Percentiles rank a stretch among this genome's conserved stretches.
Evolutionary conservation across 805 yeast genomes (phyloP).

Genomic region (Priceomyces melissophilus): DNA sequence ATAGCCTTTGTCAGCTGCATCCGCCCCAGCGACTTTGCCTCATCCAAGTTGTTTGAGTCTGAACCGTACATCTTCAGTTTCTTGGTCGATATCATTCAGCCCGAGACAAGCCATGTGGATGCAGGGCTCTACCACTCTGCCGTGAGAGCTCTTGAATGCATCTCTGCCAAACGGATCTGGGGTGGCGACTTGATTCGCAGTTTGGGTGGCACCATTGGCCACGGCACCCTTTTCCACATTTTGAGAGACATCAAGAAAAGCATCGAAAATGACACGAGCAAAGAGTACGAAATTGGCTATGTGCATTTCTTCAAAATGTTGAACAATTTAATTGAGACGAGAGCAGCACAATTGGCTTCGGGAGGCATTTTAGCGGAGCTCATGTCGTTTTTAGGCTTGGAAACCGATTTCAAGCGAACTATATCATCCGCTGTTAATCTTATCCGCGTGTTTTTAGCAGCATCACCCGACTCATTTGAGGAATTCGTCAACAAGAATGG

Average conservation of each 20-base stretch:
- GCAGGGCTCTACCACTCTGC: constrained; percentile 56
- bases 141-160: constrained; percentile 62
- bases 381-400: constrained; percentile 54
- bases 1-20: constrained; percentile 61
- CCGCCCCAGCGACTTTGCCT: constrained; percentile 54
- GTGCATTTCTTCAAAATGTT: constrained; percentile 58
- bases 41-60: constrained; percentile 63
- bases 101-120: constrained; percentile 53
- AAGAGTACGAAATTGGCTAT: constrained; percentile 37
- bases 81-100: constrained; percentile 68
- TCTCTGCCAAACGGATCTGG: constrained; percentile 64
- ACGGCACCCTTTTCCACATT: constrained; percentile 75
- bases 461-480: constrained; percentile 48
- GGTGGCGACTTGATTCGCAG: constrained; percentile 74
- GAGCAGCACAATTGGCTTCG: constrained; percentile 54
- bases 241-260: constrained; percentile 59
- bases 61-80: constrained; percentile 68
- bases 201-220: constrained; percentile 81
- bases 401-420: constrained; percentile 51
- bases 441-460: constrained; percentile 44
- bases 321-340: constrained; percentile 57
- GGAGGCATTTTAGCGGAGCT: constrained; percentile 76
- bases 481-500: constrained; percentile 70
- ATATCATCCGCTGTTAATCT: constrained; percentile 63
- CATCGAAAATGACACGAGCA: constrained; percentile 37